phyloP scores from a whole-genome alignment of 768 basidiomycete species.

The Leccinellum luteum region DNA sequence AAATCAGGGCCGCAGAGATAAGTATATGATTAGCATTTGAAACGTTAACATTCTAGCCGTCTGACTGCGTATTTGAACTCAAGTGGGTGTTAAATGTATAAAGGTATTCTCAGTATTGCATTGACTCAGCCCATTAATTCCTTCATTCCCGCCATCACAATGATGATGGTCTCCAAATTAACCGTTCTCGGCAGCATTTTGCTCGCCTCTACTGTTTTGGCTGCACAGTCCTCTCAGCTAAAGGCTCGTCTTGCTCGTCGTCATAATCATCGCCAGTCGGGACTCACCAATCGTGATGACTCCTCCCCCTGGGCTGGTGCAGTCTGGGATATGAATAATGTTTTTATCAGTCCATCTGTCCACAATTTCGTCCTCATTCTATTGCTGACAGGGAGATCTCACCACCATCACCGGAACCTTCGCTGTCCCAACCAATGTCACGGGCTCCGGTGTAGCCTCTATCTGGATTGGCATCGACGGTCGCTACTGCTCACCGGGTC shows the following conservation, averaged over 20 bases:
- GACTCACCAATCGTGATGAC: conserved; percentile 4
- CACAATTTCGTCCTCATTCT: neutral
- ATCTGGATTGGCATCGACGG: conserved; percentile 20
- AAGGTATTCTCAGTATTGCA: neutral
- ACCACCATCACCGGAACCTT: conserved; percentile 10
- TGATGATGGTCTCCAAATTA: conserved; percentile 23
- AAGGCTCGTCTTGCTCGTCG: conserved; percentile 15
- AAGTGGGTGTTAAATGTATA: neutral
- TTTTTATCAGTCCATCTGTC: conserved; percentile 1
- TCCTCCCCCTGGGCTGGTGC: conserved; percentile 20
- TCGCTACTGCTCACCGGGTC: conserved; percentile 2
- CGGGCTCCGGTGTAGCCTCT: neutral
- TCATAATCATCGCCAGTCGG: conserved; percentile 12
- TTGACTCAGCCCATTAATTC: neutral
- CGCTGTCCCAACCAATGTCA: conserved; percentile 3
- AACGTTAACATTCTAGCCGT: neutral
- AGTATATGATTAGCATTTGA: neutral
- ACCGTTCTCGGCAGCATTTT: conserved; percentile 15
- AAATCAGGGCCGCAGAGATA: neutral
- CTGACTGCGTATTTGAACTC: neutral
- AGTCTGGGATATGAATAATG: conserved; percentile 5
- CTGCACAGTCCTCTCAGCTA: conserved; percentile 13
- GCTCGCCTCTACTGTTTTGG: conserved; percentile 18
- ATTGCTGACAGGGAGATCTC: conserved; percentile 8
- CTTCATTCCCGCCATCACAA: neutral